phyloP scores from a whole-genome alignment of 1,284 basidiomycete genomes.

The Naganishia albida region DNA sequence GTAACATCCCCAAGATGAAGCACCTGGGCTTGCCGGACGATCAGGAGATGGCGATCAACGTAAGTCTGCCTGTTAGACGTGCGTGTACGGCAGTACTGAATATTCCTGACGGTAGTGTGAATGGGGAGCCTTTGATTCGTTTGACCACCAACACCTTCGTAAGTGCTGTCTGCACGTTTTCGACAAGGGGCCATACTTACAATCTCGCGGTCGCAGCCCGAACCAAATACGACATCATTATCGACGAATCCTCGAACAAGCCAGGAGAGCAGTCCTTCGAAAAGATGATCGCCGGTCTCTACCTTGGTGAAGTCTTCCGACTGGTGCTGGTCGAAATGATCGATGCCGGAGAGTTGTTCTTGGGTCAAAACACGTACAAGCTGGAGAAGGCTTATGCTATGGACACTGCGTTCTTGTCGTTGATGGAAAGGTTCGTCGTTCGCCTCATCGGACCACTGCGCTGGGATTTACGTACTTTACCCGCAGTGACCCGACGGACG shows the following conservation, averaged over 20 bases:
- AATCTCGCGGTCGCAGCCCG: conserved; percentile 57
- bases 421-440: conserved; percentile 79
- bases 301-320: conserved; percentile 94
- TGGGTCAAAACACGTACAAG: conserved; percentile 97
- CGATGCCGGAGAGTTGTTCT: conserved; percentile 93
- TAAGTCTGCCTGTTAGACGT: conserved; percentile 48
- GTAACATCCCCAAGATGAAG: conserved; percentile 72
- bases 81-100: not conserved
- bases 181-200: not conserved
- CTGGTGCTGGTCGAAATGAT: conserved; percentile 93
- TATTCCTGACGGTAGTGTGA: conserved; percentile 44
- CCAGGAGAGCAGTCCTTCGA: conserved; percentile 82
- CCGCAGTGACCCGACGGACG: conserved; percentile 89
- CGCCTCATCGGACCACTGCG: too few species aligned
- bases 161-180: conserved; percentile 34
- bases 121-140: conserved; percentile 96
- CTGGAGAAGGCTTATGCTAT: conserved; percentile 88
- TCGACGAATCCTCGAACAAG: conserved; percentile 94
- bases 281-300: conserved; percentile 98
- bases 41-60: conserved; percentile 91
- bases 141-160: conserved; percentile 86
- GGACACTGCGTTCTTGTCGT: conserved; percentile 93
- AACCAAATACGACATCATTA: conserved; percentile 89
- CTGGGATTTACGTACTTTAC: not conserved
- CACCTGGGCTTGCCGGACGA: conserved; percentile 67